phyloP scores from a whole-genome alignment of 148 eudicot genomes.

The Rhododendron griersonianum region DNA sequence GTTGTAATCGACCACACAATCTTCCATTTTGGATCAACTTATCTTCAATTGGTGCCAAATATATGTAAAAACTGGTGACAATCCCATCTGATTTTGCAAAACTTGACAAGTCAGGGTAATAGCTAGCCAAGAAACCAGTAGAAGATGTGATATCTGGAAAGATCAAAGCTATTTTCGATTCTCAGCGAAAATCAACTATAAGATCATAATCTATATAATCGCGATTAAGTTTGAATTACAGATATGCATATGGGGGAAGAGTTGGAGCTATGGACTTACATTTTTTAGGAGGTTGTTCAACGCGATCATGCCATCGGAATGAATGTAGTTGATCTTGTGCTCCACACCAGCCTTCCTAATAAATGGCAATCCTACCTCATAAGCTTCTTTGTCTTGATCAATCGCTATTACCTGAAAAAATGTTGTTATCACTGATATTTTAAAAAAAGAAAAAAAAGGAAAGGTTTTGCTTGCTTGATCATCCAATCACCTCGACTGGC shows the following conservation, averaged over 20 bases:
- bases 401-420: conserved; percentile 38
- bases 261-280: conserved; percentile 6
- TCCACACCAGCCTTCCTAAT: conserved; percentile 43
- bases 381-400: conserved; percentile 21
- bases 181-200: not conserved
- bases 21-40: not conserved
- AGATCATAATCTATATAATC: not conserved
- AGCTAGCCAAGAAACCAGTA: not conserved
- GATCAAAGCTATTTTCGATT: not conserved
- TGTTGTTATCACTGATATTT: no score
- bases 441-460: no score
- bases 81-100: not conserved
- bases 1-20: not conserved
- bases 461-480: no score
- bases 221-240: not conserved
- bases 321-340: conserved; percentile 44
- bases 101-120: not conserved
- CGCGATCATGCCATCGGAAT: conserved; percentile 24
- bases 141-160: not conserved
- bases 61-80: not conserved
- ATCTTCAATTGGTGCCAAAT: not conserved
- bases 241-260: no score
- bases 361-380: conserved; percentile 39
- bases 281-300: conserved; percentile 27
- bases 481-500: no score